Base-by-base conservation (phyloP, 257 asterid species). In the Gentiana macrophylla region DNA sequence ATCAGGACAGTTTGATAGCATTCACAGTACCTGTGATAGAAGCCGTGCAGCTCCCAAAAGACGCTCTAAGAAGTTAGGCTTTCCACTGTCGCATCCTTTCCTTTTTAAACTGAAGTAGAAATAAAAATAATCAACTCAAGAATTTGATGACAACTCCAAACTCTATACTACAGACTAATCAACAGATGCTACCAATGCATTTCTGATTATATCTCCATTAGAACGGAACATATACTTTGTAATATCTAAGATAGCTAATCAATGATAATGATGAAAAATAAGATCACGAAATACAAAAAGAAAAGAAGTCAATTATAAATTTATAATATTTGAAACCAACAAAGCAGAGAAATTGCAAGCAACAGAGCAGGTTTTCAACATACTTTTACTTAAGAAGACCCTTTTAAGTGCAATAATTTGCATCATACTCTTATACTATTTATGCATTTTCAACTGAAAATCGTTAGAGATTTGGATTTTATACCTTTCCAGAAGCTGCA, bases 401-500 rank as follows among this genome's bases (percentile, higher is more conserved):
- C 24, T 24, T 24, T 24, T 24, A 24, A 24, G 24, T 0, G 24
- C 24, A 24, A 24, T 24, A 24, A 24, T 24, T 24, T 24, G 24
- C 24, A 24, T 24, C 24, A 24, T 24, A 24, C 24, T 24, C 24
- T 24, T 24, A 24, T 24, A 24, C 24, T 24, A 24, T 24, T 24
- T 24, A 24, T 24, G 24, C 24, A 24, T 24, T 24, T 24, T 24
- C 24, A 24, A 24, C 24, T 24, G 24, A 24, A 24, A 24, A 24
- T 24, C 24, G 24, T 24, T 24, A 0, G 24, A 24, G 24, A 24
- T 24, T 24, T 24, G 24, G 24, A 24, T 49, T 38, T 54, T 51
- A 8, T 55, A 78, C 97, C 94, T 86, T 64, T 92, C 97, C 75
- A 88, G 65, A 62, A 81, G 84, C 74, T 83, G 94, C 70, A 88